Evolutionary conservation across 495 filamentous ascomycete species (phyloP).

Genomic region (Neurospora discreta): DNA sequence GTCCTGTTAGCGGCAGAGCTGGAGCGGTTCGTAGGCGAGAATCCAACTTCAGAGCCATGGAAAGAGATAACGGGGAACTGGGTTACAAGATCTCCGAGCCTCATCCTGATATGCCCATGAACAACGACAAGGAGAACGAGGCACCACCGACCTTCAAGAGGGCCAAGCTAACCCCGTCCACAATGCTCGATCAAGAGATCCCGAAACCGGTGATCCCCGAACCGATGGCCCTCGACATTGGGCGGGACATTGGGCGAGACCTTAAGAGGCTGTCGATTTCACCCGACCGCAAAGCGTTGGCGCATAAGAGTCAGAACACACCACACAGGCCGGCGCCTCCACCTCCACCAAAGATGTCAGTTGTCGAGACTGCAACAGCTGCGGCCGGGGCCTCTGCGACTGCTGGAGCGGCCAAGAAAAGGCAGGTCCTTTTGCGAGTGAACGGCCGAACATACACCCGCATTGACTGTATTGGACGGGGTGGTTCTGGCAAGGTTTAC

Average conservation of each 20-base stretch:
- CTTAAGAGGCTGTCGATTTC: conserved; percentile 21
- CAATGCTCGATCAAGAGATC: conserved; percentile 47
- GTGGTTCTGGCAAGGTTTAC: conserved; percentile 88
- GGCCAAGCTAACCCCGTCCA: conserved; percentile 24
- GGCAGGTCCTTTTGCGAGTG: conserved; percentile 67
- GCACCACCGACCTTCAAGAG: conserved; percentile 65
- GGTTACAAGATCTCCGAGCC: conserved; percentile 56
- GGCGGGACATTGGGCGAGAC: conserved; percentile 4
- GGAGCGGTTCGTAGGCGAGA: conserved; percentile 22
- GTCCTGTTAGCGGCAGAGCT: conserved; percentile 31
- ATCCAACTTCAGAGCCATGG: conserved; percentile 5
- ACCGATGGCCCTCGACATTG: conserved; percentile 23
- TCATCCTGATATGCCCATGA: conserved; percentile 43
- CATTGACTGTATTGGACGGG: conserved; percentile 80
- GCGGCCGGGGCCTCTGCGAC: conserved; percentile 68
- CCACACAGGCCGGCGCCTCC: conserved; percentile 72
- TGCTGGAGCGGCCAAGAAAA: conserved; percentile 56
- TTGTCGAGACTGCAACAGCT: conserved; percentile 81
- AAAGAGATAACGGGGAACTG: conserved; percentile 12
- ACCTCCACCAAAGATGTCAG: conserved; percentile 87
- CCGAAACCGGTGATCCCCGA: conserved; percentile 37
- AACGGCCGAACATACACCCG: conserved; percentile 87
- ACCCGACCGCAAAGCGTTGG: conserved; percentile 59
- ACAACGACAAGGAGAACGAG: conserved; percentile 72
- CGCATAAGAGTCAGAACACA: conserved; percentile 68